These are phyloP conservation scores for Cryptococcus neoformans DNA, from an alignment of 1,284 basidiomycete species.

Conservation along the genomic window DNA sequence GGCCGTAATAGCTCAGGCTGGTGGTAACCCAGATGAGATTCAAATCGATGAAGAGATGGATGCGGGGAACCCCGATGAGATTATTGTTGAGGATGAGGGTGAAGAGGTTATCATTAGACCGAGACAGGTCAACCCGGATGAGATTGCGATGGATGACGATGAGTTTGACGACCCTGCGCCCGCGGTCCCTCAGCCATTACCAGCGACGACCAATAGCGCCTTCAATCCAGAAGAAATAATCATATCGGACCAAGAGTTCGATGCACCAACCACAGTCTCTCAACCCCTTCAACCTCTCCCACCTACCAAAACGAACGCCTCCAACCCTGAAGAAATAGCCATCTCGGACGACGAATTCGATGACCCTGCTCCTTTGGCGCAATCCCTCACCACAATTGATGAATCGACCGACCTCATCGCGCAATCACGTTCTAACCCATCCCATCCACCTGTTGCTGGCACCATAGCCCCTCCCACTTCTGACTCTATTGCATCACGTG, in stretches of 20 bases:
- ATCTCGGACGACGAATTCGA: conserved; percentile 49
- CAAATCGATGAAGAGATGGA: conserved; percentile 53
- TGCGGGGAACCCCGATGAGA: conserved; percentile 1
- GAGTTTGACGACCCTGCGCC: conserved; percentile 21
- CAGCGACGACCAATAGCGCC: not conserved
- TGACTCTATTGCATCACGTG: not conserved
- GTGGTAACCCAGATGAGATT: conserved; percentile 68
- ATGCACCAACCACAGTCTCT: not conserved
- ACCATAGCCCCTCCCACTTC: not conserved
- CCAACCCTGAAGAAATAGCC: conserved; percentile 62
- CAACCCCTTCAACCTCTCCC: not conserved
- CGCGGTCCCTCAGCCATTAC: not conserved
- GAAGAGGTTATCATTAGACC: conserved; percentile 46
- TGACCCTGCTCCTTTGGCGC: conserved; percentile 3
- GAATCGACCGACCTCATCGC: conserved; percentile 41
- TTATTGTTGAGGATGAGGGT: not conserved
- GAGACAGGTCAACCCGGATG: conserved; percentile 54
- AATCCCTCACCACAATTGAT: conserved; percentile 57
- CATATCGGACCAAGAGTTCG: not conserved
- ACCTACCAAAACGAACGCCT: conserved; percentile 46
- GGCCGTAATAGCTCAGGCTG: not conserved
- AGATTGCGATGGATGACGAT: conserved; percentile 58
- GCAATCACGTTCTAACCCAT: not conserved
- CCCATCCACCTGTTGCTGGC: not conserved
- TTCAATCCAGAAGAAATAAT: not conserved